These are phyloP conservation scores for Phascolomyces articulosus DNA, from an alignment of 371 early-diverging fungal species.

Conservation along the genomic window DNA sequence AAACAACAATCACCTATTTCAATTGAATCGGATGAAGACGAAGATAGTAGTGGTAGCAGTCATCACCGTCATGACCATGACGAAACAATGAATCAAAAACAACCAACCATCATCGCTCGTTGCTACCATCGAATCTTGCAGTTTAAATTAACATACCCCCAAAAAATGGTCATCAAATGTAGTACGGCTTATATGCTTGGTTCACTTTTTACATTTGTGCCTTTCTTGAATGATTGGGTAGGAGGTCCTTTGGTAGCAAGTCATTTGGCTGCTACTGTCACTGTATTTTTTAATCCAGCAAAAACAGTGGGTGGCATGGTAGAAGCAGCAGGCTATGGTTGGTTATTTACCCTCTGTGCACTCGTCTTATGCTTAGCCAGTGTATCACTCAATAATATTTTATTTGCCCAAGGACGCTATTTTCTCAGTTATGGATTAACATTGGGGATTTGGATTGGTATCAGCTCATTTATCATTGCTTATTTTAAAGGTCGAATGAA, in stretches of 20 bases:
- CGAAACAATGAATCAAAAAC: neutral
- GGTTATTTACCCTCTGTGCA: conserved; percentile 53
- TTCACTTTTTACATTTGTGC: conserved; percentile 61
- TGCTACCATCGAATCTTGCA: neutral
- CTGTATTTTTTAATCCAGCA: conserved; percentile 69
- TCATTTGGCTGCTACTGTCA: conserved; percentile 63
- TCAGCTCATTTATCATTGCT: conserved; percentile 61
- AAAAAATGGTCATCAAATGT: conserved; percentile 10
- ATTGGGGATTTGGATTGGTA: conserved; percentile 59
- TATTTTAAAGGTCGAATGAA: conserved; percentile 60
- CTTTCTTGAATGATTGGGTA: conserved; percentile 41
- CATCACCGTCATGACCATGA: conserved; percentile 1
- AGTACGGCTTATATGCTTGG: conserved; percentile 28
- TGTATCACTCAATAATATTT: conserved; percentile 51
- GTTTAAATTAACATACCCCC: conserved; percentile 5
- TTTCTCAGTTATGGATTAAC: conserved; percentile 51
- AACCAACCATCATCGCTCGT: neutral
- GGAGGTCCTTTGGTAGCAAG: conserved; percentile 33
- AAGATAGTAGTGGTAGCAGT: neutral
- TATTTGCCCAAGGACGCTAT: conserved; percentile 46
- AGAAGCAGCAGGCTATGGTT: conserved; percentile 60
- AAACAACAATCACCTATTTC: neutral
- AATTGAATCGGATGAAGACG: conserved; percentile 8
- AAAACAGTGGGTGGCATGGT: conserved; percentile 67
- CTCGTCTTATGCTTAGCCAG: conserved; percentile 45